Evolutionary conservation across 2,329 filamentous ascomycete genomes (phyloP), one percentile per base, ranked within the genome.

Genomic region (Calonectria honghensis): DNA sequence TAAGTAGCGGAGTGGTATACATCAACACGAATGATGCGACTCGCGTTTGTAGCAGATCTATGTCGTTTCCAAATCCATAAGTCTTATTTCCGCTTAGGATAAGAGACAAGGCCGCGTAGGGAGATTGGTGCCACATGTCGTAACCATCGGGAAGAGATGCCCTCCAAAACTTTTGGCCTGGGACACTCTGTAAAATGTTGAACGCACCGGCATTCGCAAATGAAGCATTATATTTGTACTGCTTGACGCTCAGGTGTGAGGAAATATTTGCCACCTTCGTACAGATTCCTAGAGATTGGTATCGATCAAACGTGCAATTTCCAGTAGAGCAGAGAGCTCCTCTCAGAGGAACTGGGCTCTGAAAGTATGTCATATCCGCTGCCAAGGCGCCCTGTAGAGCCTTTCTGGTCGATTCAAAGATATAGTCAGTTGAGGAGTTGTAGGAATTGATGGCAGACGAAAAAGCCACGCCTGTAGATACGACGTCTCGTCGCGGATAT

Each of bases 231-330:
- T 39, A 61, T 24, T 24, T 24, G 32, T 61, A 39, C 20, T 24
- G 14, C 54, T 24, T 61, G 32, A 48, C 41, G 9, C 20, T 48
- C 9, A 61, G 54, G 1, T 39, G 32, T 7, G 54, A 61, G 37
- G 54, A 24, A 11, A 61, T 61, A 20, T 61, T 61, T 16, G 54
- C 54, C 13, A 61, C 11, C 24, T 61, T 39, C 7, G 39, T n/a
- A 18, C 54, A 61, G 13, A 61, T 14, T 13, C 32, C 54, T 4
- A 61, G 32, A 27, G 54, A 61, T 20, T 61, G n/a, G 14, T 61
- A 61, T n/a, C 27, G 10, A 9, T 39, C n/a, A 39, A 61, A 61
- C 4, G 54, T 61, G 24, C 54, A 61, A 6, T 61, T 61, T 39
- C 54, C 54, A 3, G 32, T 61, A 37, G 54, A 61, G 37, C 54